Conservation (phyloP, 2,329 filamentous ascomycete genomes). For the Stachybotrys elegans region DNA sequence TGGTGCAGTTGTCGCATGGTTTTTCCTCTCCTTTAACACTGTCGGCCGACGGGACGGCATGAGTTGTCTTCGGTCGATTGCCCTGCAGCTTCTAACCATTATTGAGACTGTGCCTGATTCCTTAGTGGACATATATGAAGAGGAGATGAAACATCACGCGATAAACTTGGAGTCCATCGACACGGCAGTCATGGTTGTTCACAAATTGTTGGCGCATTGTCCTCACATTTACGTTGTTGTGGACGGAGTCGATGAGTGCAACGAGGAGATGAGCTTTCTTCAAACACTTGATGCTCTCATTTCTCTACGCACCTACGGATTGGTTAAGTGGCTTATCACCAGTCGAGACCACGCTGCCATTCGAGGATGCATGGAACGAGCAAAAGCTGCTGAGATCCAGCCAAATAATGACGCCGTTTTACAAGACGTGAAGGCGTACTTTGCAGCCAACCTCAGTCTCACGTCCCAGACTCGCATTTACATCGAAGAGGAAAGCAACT, state of each 20-base stretch:
- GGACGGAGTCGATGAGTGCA: slow-evolving; percentile 1
- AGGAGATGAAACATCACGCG: slow-evolving; percentile 1
- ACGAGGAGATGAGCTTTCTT: neutral
- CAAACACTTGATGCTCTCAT: neutral
- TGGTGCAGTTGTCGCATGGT: neutral
- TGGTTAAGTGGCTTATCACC: slow-evolving; percentile 1
- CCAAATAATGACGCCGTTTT: neutral
- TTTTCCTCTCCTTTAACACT: neutral
- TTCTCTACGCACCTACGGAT: neutral
- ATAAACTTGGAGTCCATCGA: neutral
- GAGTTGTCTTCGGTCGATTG: neutral
- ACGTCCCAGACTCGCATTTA: neutral
- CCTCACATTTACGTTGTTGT: neutral
- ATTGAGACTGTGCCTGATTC: neutral
- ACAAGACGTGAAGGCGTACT: neutral
- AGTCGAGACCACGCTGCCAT: neutral
- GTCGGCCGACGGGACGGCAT: neutral
- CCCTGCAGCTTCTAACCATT: neutral
- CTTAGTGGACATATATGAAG: neutral
- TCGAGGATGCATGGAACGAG: neutral
- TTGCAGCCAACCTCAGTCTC: neutral
- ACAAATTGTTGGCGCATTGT: neutral
- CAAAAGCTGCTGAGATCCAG: neutral
- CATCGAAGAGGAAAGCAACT: neutral
- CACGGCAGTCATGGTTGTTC: neutral